Conservation (phyloP, 129 eudicot genomes). For the Chrysanthemum lavandulifolium region DNA sequence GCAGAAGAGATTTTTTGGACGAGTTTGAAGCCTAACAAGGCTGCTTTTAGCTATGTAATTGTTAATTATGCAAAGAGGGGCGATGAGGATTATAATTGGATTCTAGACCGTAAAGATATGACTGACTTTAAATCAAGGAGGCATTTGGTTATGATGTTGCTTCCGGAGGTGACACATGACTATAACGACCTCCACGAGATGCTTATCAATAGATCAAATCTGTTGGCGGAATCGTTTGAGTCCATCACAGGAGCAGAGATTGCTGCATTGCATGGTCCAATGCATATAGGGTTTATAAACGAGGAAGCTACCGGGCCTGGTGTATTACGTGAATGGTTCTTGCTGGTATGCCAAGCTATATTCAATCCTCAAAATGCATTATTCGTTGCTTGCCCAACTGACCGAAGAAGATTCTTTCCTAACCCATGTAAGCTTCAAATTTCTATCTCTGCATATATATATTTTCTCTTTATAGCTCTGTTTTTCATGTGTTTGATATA, state of each 20-base stretch:
- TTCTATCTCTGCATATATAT: too few relatives aligned
- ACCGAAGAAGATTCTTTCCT: slow-evolving; percentile 85
- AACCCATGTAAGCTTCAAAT: slow-evolving; percentile 62
- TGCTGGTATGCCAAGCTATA: slow-evolving; percentile 80
- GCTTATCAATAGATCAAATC: slow-evolving; percentile 81
- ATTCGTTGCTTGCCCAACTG: slow-evolving; percentile 83
- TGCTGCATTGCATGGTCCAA: slow-evolving; percentile 52
- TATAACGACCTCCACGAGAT: slow-evolving; percentile 78
- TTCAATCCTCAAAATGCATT: slow-evolving; percentile 85
- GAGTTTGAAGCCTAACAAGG: slow-evolving; percentile 45
- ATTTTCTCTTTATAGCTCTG: too few relatives aligned
- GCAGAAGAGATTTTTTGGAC: slow-evolving; percentile 53
- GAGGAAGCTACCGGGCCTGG: slow-evolving; percentile 99
- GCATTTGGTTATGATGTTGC: slow-evolving; percentile 74
- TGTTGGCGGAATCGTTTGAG: slow-evolving; percentile 78
- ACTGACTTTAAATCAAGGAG: slow-evolving; percentile 71
- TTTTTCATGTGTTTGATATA: too few relatives aligned
- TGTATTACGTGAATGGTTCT: slow-evolving; percentile 92
- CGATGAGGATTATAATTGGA: slow-evolving; percentile 66
- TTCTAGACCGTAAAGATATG: slow-evolving; percentile 56
- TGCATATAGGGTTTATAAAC: slow-evolving; percentile 75
- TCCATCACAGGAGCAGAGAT: slow-evolving; percentile 56
- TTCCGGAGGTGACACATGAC: slow-evolving; percentile 72
- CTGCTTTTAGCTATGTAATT: slow-evolving; percentile 46
- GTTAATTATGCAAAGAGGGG: slow-evolving; percentile 52